Conservation (phyloP, 306 rosid species). For the Dalbergia oliveri region DNA sequence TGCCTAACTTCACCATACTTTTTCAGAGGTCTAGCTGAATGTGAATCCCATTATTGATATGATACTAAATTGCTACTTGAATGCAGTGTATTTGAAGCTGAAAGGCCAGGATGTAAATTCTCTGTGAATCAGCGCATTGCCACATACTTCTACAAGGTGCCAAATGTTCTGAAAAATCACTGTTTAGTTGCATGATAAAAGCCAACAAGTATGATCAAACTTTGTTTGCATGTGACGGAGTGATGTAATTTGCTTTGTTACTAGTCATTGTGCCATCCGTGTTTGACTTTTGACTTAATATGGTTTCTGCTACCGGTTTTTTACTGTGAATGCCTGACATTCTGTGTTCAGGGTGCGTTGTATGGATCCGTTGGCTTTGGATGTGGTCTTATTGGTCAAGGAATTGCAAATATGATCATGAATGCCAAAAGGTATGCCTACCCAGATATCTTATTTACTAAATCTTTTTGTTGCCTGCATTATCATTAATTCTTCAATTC, state of each 20-base stretch:
- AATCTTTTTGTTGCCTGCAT: conserved; percentile 30
- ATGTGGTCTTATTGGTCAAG: conserved; percentile 97
- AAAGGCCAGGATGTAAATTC: conserved; percentile 92
- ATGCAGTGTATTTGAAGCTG: conserved; percentile 93
- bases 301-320: conserved; percentile 29
- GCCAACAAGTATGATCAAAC: conserved; percentile 12
- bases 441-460: conserved; percentile 25
- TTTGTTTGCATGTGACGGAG: conserved; percentile 10
- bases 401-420: conserved; percentile 94
- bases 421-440: conserved; percentile 77
- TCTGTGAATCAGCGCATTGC: conserved; percentile 76
- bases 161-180: conserved; percentile 2
- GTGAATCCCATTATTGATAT: conserved; percentile 23
- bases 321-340: conserved; percentile 36
- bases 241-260: conserved; percentile 35
- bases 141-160: conserved; percentile 84
- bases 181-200: conserved; percentile 33
- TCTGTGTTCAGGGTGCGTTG: conserved; percentile 79
- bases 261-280: conserved; percentile 9
- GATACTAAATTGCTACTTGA: conserved; percentile 40
- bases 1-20: conserved; percentile 16
- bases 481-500: not conserved
- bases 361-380: conserved; percentile 93
- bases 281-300: conserved; percentile 17
- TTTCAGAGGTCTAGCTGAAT: conserved; percentile 34